These are phyloP conservation scores for Cystobasidium onofrii DNA, from an alignment of 768 basidiomycete species.

Conservation along the genomic window DNA sequence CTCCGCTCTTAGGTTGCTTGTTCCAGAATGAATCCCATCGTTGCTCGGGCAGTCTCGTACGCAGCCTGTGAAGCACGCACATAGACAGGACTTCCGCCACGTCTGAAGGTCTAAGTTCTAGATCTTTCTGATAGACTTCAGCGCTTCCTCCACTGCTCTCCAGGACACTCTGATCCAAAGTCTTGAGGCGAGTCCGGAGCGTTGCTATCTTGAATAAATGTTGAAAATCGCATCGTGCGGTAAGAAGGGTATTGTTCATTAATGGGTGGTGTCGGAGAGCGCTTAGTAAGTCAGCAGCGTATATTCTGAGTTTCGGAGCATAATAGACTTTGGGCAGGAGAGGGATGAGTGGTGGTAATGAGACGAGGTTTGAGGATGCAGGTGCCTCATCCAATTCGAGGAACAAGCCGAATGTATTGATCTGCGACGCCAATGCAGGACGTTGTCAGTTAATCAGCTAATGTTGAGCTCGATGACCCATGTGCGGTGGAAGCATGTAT, in stretches of 20 bases:
- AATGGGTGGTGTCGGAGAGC: slow-evolving; percentile 1
- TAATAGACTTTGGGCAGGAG: neutral
- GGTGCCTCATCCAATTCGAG: neutral
- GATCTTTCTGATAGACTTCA: neutral
- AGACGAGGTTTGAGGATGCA: too few relatives aligned
- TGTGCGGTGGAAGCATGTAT: too few relatives aligned
- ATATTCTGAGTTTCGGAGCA: neutral
- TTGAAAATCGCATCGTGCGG: neutral
- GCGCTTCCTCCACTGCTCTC: neutral
- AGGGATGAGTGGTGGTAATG: slow-evolving; percentile 5
- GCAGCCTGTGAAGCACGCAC: neutral
- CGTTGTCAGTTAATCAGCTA: neutral
- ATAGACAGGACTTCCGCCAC: neutral
- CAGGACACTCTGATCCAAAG: neutral
- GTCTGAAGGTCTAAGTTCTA: neutral
- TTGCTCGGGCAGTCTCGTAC: neutral
- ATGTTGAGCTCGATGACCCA: too few relatives aligned
- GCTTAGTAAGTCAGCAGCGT: neutral
- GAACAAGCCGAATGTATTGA: slow-evolving; percentile 2
- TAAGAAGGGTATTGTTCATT: neutral
- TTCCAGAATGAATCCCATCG: neutral
- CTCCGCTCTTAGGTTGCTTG: neutral
- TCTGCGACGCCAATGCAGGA: neutral
- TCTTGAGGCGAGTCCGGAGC: neutral
- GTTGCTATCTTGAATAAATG: neutral